Base-by-base conservation (phyloP, 2,329 filamentous ascomycete genomes). In the Blumeriella jaapii region DNA sequence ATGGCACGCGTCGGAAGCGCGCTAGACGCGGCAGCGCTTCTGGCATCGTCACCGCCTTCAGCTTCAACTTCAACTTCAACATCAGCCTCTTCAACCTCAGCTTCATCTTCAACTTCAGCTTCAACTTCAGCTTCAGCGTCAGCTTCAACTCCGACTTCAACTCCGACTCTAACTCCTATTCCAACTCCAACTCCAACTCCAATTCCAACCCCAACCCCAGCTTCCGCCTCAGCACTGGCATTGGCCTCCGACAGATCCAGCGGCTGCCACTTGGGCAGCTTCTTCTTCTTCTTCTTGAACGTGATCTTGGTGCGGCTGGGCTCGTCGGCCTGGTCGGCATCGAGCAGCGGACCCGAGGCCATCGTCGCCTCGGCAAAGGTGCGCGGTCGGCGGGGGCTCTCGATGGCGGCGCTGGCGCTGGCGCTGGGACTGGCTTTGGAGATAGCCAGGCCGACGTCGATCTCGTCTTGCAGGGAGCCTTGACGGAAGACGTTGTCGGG, bases 331-430 rank as follows among this genome's bases (percentile, higher is more conserved):
- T 10, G 22, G 12, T 24, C 22, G 12, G 22, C 12, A 4, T 24
- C 22, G 22, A 9, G 14, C 15, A 19, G 23, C n/a, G 23, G 17
- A 14, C 31, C 16, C 18, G 31, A 27, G 7, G 24, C 17, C 31
- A 34, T 34, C 8, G 31, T 34, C 22, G 31, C 31, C 28, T 34
- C 31, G 12, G 31, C 31, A 25, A 34, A 34, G 5, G 31, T 34
- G 24, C 24, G 31, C 20, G 31, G 31, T 12, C 31, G 23, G 8
- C n/a, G 20, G 10, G 16, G 12, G 12, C 9, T 24, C 12, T 16
- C 14, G 20, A 17, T 18, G 24, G 30, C 10, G 30, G n/a, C 18
- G 9, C 12, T 3, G 31, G 28, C 2, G 24, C 19, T 2, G 27
- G 22, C n/a, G 31, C 5, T 14, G 26, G 28, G 24, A 27, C 22